Evolutionary conservation across 768 basidiomycete species (phyloP).

Genomic region (Harrya chromipes): DNA sequence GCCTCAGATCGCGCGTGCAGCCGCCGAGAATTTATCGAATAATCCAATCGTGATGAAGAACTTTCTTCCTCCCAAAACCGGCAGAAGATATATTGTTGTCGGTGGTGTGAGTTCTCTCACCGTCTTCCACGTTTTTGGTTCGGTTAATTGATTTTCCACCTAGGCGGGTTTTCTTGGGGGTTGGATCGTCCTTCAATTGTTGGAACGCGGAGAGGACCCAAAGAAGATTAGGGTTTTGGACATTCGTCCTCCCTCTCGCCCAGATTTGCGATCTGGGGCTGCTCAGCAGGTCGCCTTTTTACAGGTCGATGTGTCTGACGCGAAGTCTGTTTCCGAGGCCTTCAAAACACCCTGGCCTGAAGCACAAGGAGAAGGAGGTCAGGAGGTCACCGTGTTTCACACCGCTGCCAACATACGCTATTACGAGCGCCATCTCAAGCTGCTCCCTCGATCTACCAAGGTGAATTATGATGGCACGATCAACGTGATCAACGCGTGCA

Average conservation of each 20-base stretch:
- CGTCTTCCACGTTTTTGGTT: neutral
- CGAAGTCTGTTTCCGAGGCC: constrained; percentile 50
- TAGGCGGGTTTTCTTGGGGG: constrained; percentile 76
- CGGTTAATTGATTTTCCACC: neutral
- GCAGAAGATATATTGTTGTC: constrained; percentile 70
- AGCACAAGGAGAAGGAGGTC: constrained; percentile 19
- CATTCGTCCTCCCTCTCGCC: constrained; percentile 55
- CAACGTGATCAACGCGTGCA: constrained; percentile 62
- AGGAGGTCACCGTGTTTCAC: constrained; percentile 64
- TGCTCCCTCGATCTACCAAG: constrained; percentile 51
- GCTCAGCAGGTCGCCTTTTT: constrained; percentile 54
- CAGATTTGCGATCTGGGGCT: constrained; percentile 53
- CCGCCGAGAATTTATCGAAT: constrained; percentile 37
- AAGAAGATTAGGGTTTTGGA: constrained; percentile 64
- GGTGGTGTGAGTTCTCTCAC: constrained; percentile 55
- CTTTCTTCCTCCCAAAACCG: constrained; percentile 64
- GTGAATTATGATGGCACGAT: constrained; percentile 69
- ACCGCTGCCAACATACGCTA: constrained; percentile 78
- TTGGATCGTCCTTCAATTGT: constrained; percentile 69
- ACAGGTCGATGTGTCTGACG: constrained; percentile 56
- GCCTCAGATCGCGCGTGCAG: constrained; percentile 38
- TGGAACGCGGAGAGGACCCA: constrained; percentile 71
- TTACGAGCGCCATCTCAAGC: constrained; percentile 56
- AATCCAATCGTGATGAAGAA: constrained; percentile 36
- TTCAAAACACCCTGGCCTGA: constrained; percentile 64